Evolutionary conservation across 2,329 filamentous ascomycete genomes (phyloP), one percentile per base, ranked within the genome.

Genomic region (Mycosphaerelloides madeirae): DNA sequence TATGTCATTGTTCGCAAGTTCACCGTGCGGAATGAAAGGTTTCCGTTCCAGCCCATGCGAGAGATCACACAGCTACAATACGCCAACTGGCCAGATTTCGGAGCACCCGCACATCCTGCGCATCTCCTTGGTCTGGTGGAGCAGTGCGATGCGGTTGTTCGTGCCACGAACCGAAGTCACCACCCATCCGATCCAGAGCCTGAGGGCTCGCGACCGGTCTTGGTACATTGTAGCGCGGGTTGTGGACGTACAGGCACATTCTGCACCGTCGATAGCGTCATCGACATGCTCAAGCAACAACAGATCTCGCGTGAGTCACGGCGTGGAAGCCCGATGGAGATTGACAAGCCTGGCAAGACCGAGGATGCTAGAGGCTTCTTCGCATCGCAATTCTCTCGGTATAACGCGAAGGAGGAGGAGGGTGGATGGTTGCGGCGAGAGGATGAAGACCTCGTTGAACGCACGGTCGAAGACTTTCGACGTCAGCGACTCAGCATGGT

Each of bases 61-160:
- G 90, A 97, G 66, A 84, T 98, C 50, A 96, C 90, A 0, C 93
- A 98, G 57, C 72, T 98, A 12, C 90, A 97, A 62, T 97, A 96
- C 64, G 82, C 88, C 0, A 83, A 85, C n/a, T 98, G 93, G 93
- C 93, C 93, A 0, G 93, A 98, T 61, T 96, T 97, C 66, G 93
- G 93, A 15, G 85, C 89, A 0, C 91, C 91, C 0, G 89, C 93
- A 0, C 85, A 94, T 59, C 89, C 93, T 1, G 80, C 81, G 4
- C 89, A 97, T 59, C 76, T 98, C 2, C 75, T 98, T 13, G 86
- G 84, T 2, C 70, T 98, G 13, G 86, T 97, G n/a, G 89, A 96
- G 65, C 79, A 95, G 41, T 87, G 85, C 57, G 93, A 88, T 82
- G 77, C 85, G 76, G 70, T 84, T 66, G 55, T 78, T 67, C 44